Conservation (phyloP, 2,329 filamentous ascomycete species). For the Calonectria ilicicola region DNA sequence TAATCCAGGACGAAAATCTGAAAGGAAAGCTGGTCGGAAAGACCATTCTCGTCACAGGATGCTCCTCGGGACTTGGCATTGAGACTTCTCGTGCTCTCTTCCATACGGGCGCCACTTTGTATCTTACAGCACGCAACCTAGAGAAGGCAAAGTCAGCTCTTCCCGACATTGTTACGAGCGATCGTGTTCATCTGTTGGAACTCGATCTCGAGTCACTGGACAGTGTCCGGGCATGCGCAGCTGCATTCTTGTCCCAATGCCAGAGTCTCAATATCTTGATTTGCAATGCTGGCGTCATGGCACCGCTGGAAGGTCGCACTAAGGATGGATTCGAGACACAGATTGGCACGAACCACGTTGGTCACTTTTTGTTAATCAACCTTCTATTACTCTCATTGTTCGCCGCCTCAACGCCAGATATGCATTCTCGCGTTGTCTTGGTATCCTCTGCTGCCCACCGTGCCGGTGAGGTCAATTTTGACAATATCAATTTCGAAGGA, state of each 20-base stretch:
- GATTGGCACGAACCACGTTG: slow-evolving; percentile 58
- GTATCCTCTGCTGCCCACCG: slow-evolving; percentile 37
- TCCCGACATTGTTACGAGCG: not conserved
- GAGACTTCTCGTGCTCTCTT: not conserved
- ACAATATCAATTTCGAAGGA: slow-evolving; percentile 20
- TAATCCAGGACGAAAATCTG: not conserved
- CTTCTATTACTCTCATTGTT: slow-evolving; percentile 53
- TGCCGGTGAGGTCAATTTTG: slow-evolving; percentile 19
- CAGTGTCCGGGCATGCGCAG: not conserved
- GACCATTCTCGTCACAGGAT: not conserved
- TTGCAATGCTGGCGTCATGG: slow-evolving; percentile 59
- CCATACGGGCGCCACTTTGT: not conserved
- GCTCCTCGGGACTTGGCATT: not conserved
- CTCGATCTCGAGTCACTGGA: not conserved
- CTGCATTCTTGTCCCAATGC: slow-evolving; percentile 4
- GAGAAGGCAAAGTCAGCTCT: not conserved
- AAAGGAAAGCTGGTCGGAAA: not conserved
- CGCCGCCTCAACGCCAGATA: slow-evolving; percentile 38
- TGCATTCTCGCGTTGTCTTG: slow-evolving; percentile 49
- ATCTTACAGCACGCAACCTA: not conserved
- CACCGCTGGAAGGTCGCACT: slow-evolving; percentile 44
- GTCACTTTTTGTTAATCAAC: slow-evolving; percentile 57
- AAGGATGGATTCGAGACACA: slow-evolving; percentile 57
- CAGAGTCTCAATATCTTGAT: slow-evolving; percentile 50
- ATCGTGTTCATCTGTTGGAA: not conserved